Conservation (phyloP, 1,139 yeast genomes). For the Sugiyamaella pinicola region DNA sequence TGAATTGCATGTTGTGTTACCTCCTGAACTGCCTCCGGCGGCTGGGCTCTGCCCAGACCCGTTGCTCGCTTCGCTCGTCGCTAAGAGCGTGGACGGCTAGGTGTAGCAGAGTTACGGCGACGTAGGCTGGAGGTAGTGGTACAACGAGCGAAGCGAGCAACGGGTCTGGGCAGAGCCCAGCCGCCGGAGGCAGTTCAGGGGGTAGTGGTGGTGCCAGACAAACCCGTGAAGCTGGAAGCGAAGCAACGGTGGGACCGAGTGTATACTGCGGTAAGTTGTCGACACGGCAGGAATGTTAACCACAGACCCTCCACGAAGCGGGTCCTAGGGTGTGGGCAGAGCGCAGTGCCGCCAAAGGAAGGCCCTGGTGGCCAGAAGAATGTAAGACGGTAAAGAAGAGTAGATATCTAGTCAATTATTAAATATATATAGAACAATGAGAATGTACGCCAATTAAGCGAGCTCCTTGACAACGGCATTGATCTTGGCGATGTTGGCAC, state of each 20-base stretch:
- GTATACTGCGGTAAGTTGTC: not conserved
- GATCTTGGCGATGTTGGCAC: conserved; percentile 84
- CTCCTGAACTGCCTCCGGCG: not conserved
- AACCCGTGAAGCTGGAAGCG: too few relatives aligned
- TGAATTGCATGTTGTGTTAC: not conserved
- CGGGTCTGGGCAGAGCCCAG: conserved; percentile 3
- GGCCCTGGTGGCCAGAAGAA: too few relatives aligned
- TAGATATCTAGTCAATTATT: not conserved
- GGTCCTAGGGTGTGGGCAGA: too few relatives aligned
- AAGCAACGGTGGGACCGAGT: not conserved
- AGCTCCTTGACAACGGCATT: conserved; percentile 58
- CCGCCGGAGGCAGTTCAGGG: conserved; percentile 2
- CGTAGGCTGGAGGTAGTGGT: too few relatives aligned
- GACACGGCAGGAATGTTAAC: not conserved
- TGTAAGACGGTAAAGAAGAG: not conserved
- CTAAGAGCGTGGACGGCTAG: too few relatives aligned
- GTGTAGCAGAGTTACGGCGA: too few relatives aligned
- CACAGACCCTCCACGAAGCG: not conserved
- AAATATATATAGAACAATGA: conserved; percentile 1
- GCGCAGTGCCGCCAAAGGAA: too few relatives aligned
- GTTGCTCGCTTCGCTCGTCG: not conserved
- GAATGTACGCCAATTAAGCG: conserved; percentile 23
- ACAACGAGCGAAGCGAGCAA: not conserved
- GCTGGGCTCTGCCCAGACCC: conserved; percentile 5
- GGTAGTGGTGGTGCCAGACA: too few relatives aligned